Base-by-base conservation (phyloP, 768 basidiomycete genomes). In the Artomyces pyxidatus region DNA sequence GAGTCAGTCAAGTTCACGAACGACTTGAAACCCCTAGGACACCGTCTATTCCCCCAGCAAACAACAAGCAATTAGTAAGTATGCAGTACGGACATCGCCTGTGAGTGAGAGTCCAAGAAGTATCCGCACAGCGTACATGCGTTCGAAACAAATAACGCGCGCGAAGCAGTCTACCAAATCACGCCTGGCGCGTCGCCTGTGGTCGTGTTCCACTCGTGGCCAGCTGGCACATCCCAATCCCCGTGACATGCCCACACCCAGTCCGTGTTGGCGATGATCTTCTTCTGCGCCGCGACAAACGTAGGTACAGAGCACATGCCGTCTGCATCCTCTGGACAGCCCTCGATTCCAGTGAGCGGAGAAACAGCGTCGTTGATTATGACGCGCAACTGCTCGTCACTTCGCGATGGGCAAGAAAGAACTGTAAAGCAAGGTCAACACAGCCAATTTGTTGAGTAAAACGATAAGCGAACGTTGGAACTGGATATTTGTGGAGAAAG, bases 281-380 rank as follows among this genome's bases (percentile, higher is more conserved):
- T 72, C 65, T 78, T 73, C 73, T 88, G 79, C 4, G 81, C 81
- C 3, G 62, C 70, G 10, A 92, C 76, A 63, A 93, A 94, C 2
- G 76, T 73, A 17, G 76, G 73, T 3, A 94, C 67, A 2, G 81
- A 73, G 55, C 92, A 96, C 68, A 90, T 71, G 7, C 92, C 92
- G 47, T 88, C 78, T 48, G 75, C 73, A 62, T 88, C 77, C 49
- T 73, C 63, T 0, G 78, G 80, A 58, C 91, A 95, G 6, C 85
- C 88, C 12, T 71, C 71, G 54, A 94, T 76, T 9, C 84, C 80
- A 0, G 81, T 86, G 19, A 94, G 74, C 4, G 92, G 91, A 0
- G 80, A 81, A 1, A 88, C 83, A 0, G 81, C 92, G 58, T 96
- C 92, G 66, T 95, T 94, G 63, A 94, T 76, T 53, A 94, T 81